Conservation (phyloP, 2,329 filamentous ascomycete species). For the Cladosporium sp. region DNA sequence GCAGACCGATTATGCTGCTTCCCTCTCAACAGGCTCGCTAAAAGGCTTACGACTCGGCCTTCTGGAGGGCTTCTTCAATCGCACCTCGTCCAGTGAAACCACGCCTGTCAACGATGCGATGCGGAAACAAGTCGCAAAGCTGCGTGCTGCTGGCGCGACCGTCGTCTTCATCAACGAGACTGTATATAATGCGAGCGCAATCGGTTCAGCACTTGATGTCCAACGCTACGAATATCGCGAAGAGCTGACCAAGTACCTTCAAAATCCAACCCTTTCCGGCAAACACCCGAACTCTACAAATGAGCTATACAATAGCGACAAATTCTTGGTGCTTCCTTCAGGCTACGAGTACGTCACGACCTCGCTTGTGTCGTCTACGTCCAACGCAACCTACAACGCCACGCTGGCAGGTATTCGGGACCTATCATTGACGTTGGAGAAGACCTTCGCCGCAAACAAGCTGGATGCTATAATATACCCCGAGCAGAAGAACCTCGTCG, state of each 20-base stretch:
- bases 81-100: constrained; percentile 49
- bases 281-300: constrained; percentile 43
- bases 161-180: constrained; percentile 48
- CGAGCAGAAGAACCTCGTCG: constrained; percentile 61
- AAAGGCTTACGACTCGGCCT: constrained; percentile 46
- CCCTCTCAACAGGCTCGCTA: constrained; percentile 34
- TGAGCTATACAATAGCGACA: constrained; percentile 47
- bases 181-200: constrained; percentile 50
- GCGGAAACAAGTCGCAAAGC: constrained; percentile 42
- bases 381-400: constrained; percentile 44
- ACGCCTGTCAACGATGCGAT: constrained; percentile 55
- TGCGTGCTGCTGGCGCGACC: constrained; percentile 46
- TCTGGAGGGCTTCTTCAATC: constrained; percentile 56
- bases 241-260: constrained; percentile 53
- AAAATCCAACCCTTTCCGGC: constrained; percentile 40
- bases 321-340: constrained; percentile 58
- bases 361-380: constrained; percentile 49
- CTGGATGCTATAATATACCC: constrained; percentile 62
- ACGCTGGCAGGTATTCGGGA: constrained; percentile 48
- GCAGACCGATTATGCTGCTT: constrained; percentile 46
- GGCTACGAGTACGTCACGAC: constrained; percentile 55
- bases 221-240: constrained; percentile 60
- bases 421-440: constrained; percentile 49
- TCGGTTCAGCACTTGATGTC: constrained; percentile 50
- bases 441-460: constrained; percentile 46